Conservation (phyloP, 2,329 filamentous ascomycete species). For the Corynespora cassiicola region DNA sequence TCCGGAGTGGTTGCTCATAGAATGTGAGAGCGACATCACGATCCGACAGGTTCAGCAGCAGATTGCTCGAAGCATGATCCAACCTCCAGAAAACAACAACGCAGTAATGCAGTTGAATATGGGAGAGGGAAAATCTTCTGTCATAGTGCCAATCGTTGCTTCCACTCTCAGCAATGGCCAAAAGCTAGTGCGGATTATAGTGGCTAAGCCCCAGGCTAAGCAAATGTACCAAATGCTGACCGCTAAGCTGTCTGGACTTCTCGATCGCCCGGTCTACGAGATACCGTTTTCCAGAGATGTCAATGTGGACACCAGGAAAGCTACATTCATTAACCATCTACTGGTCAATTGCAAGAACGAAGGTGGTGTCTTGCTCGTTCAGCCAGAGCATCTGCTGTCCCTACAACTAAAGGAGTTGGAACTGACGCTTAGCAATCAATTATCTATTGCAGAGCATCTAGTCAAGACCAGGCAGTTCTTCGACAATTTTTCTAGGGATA, state of each 20-base stretch:
- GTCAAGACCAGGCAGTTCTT: constrained; percentile 55
- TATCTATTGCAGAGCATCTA: constrained; percentile 41
- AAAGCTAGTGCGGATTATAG: constrained; percentile 63
- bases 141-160: constrained; percentile 39
- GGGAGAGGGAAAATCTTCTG: constrained; percentile 41
- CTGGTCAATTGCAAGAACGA: constrained; percentile 55
- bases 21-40: constrained; percentile 67
- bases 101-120: constrained; percentile 41
- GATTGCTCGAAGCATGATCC: constrained; percentile 65
- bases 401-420: constrained; percentile 69
- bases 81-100: constrained; percentile 24
- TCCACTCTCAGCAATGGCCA: constrained; percentile 57
- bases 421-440: constrained; percentile 41
- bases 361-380: constrained; percentile 65
- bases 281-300: constrained; percentile 66
- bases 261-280: constrained; percentile 61
- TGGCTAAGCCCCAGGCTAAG: constrained; percentile 65
- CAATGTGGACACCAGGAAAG: constrained; percentile 36
- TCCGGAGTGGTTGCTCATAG: constrained; percentile 69
- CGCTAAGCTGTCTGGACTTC: constrained; percentile 61
- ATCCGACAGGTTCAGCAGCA: constrained; percentile 66
- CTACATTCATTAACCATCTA: constrained; percentile 45
- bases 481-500: constrained; percentile 55
- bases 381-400: constrained; percentile 70
- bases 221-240: constrained; percentile 67